Percentiles rank a stretch among this genome's conserved stretches.
Evolutionary conservation across 495 filamentous ascomycete species (phyloP).

Genomic region (Neurospora sp.): DNA sequence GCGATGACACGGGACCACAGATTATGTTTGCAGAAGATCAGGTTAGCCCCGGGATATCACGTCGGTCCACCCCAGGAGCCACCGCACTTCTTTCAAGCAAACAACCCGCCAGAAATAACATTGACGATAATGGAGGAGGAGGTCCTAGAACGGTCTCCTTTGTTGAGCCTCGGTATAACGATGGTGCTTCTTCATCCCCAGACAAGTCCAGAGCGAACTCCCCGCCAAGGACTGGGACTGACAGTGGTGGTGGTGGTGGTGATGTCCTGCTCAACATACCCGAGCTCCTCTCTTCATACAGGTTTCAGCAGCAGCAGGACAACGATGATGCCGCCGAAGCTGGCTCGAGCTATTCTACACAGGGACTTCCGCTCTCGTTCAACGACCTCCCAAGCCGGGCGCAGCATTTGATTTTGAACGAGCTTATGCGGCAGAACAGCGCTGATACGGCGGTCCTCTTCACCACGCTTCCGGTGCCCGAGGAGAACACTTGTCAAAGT

Average conservation of each 20-base stretch:
- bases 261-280: conserved; percentile 27
- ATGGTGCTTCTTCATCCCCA: conserved; percentile 5
- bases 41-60: conserved; percentile 35
- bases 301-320: conserved; percentile 1
- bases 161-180: conserved; percentile 22
- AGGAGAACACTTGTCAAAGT: conserved; percentile 61
- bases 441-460: conserved; percentile 70
- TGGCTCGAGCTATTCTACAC: conserved; percentile 51
- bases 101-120: conserved; percentile 48
- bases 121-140: conserved; percentile 39
- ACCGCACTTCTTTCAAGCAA: conserved; percentile 46
- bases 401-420: conserved; percentile 78
- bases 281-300: conserved; percentile 23
- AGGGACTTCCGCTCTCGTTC: conserved; percentile 60
- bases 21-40: conserved; percentile 61
- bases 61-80: conserved; percentile 33
- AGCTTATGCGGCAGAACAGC: conserved; percentile 63
- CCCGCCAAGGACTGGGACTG: conserved; percentile 5
- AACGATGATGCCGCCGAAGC: conserved; percentile 11
- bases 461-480: conserved; percentile 67
- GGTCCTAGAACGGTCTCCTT: conserved; percentile 62
- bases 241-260: conserved; percentile 3
- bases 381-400: conserved; percentile 76
- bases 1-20: conserved; percentile 52
- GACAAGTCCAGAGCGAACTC: conserved; percentile 24